phyloP scores from a whole-genome alignment of 169 alveolate species.

The Plasmodium relictum region DNA sequence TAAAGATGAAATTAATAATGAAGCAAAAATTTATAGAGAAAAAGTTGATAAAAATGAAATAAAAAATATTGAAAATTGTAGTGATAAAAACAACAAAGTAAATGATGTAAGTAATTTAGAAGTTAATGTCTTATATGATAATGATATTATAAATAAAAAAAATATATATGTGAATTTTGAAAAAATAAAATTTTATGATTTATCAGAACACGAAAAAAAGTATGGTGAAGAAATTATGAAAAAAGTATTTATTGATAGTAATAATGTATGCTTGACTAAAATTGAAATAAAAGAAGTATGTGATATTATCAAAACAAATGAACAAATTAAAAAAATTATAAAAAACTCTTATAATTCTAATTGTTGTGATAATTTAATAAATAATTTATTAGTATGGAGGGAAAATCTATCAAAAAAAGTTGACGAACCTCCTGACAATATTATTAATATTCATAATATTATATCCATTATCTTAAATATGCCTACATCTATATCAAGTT shows the following conservation, averaged over 20 bases:
- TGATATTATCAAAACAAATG: slow-evolving; percentile 50
- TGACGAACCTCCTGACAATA: slow-evolving; percentile 55
- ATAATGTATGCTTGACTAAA: slow-evolving; percentile 10
- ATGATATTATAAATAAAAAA: not conserved
- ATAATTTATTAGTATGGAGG: slow-evolving; percentile 48
- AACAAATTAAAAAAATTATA: slow-evolving; percentile 53
- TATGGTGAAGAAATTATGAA: slow-evolving; percentile 42
- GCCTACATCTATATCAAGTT: slow-evolving; percentile 50
- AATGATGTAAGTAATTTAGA: not conserved
- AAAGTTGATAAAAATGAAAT: not conserved
- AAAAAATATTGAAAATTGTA: not conserved
- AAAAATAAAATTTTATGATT: slow-evolving; percentile 18
- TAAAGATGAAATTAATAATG: not conserved
- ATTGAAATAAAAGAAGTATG: slow-evolving; percentile 20
- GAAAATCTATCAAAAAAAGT: slow-evolving; percentile 41
- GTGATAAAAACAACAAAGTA: not conserved
- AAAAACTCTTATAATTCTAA: slow-evolving; percentile 24
- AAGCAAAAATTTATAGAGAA: not conserved
- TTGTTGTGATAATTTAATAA: slow-evolving; percentile 38
- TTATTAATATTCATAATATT: slow-evolving; percentile 57
- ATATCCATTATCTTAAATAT: slow-evolving; percentile 58
- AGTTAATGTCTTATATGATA: too few species aligned
- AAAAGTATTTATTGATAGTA: slow-evolving; percentile 44
- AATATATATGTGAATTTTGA: slow-evolving; percentile 56
- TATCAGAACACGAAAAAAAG: slow-evolving; percentile 50